Base-by-base conservation (phyloP, 2,329 filamentous ascomycete species). In the Pezicula neosporulosa region DNA sequence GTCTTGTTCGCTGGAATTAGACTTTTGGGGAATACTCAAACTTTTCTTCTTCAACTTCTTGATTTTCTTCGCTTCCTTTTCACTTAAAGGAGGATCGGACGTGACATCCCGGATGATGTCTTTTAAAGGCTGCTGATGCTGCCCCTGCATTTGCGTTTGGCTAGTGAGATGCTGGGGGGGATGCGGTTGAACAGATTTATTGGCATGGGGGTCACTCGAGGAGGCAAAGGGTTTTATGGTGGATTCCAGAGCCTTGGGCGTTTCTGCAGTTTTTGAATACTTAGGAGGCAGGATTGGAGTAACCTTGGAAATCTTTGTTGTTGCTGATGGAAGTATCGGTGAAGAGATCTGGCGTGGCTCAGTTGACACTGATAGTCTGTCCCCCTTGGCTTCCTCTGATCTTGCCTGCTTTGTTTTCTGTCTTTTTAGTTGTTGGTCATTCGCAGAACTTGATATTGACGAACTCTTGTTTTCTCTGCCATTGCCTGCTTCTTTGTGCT, bases 381-480 rank as follows among this genome's bases (percentile, higher is more conserved):
- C 50, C 55, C 47, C 52, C 41, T 36, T 49, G 18, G 36, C 50
- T 53, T 35, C 52, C 46, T 56, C 53, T 46, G 49, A 56, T 55
- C 53, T 45, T 50, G 50, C 51, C 53, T 60, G 51, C 38, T 55
- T 59, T 60, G 54, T 61, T 59, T 63, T 61, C 38, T 49, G 42
- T 55, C 47, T 49, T 53, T 60, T 61, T 58, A 62, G 60, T 53
- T 56, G 41, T 51, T 41, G 50, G 39, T 51, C 35, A 39, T 61
- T 47, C 52, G 45, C 43, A 37, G 18, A 50, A 48, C 35, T 50
- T 53, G 51, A 49, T 44, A 27, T 49, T 28, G 56, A 65, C 61
- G 56, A 63, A 64, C 61, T 63, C 54, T 54, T 53, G 49, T 59
- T 61, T 53, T 47, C 49, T 56, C 51, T 55, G 48, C 54, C 56